phyloP scores from a whole-genome alignment of 495 filamentous ascomycete species.

The Aspergillus kassunensis region DNA sequence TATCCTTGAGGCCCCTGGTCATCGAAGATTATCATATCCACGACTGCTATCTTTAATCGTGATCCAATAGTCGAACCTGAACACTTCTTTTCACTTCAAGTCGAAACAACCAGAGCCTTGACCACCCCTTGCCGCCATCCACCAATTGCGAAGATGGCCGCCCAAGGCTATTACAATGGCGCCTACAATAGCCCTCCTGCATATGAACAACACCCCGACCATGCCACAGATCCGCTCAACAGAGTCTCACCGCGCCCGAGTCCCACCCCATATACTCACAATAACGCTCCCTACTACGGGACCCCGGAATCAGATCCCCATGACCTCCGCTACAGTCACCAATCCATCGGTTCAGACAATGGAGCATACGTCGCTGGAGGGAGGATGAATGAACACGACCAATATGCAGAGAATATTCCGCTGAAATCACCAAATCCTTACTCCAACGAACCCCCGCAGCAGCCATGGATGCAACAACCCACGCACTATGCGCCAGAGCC shows the following conservation, averaged over 20 bases:
- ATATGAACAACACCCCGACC: constrained; percentile 37
- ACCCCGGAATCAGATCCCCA: constrained; percentile 29
- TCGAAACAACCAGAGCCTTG: not conserved
- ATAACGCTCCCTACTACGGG: constrained; percentile 23
- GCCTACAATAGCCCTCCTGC: constrained; percentile 43
- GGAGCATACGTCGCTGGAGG: constrained; percentile 31
- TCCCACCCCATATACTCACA: constrained; percentile 17
- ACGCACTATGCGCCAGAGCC: constrained; percentile 39
- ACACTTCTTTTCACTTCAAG: not conserved
- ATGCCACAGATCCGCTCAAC: constrained; percentile 26
- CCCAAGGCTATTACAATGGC: constrained; percentile 74
- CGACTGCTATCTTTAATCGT: not conserved
- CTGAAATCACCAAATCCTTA: constrained; percentile 36
- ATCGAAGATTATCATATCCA: too few species aligned
- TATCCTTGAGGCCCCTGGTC: not conserved
- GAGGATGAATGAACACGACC: constrained; percentile 33
- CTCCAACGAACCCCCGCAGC: constrained; percentile 22
- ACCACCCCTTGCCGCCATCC: constrained; percentile 5
- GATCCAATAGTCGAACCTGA: not conserved
- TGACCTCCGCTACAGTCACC: constrained; percentile 38
- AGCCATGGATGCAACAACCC: constrained; percentile 41
- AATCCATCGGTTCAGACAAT: constrained; percentile 37
- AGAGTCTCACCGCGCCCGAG: constrained; percentile 26
- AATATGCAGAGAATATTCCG: constrained; percentile 52
- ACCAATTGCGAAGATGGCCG: constrained; percentile 58